phyloP scores from a whole-genome alignment of 2,329 filamentous ascomycete genomes.

The Colletotrichum lini region DNA sequence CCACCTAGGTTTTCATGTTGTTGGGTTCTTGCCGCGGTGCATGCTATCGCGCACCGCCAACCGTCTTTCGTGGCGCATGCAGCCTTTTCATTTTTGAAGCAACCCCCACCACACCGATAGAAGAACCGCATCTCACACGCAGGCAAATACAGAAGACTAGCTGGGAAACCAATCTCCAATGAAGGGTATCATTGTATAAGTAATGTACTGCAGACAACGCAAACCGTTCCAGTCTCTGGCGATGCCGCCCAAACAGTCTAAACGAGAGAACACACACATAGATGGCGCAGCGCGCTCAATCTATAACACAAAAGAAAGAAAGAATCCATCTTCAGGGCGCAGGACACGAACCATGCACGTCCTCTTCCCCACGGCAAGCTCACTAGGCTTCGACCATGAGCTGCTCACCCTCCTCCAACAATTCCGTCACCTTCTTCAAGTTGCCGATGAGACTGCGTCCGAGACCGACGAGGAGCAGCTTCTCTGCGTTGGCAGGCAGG shows the following conservation, averaged over 20 bases:
- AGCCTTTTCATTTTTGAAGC: conserved; percentile 32
- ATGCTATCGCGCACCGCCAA: not conserved
- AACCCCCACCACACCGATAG: no score
- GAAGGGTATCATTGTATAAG: conserved; percentile 20
- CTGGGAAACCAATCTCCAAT: not conserved
- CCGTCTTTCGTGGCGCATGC: not conserved
- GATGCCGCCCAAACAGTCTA: conserved; percentile 6
- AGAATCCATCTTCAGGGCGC: not conserved
- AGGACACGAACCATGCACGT: not conserved
- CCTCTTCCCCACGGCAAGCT: not conserved
- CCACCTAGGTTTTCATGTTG: no score
- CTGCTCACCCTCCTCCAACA: conserved; percentile 95
- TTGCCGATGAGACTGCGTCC: conserved; percentile 89
- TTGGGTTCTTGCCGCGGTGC: not conserved
- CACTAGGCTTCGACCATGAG: conserved; percentile 77
- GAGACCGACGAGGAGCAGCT: conserved; percentile 89
- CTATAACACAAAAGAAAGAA: not conserved
- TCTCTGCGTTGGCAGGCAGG: conserved; percentile 95
- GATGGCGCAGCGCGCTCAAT: not conserved
- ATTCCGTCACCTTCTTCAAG: conserved; percentile 84
- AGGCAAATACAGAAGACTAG: not conserved
- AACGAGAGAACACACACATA: not conserved
- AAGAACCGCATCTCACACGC: not conserved
- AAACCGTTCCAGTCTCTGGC: not conserved
- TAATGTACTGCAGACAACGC: conserved; percentile 7